Conservation (phyloP, 2,329 filamentous ascomycete genomes). For the Pseudocercospora fijiensis region DNA sequence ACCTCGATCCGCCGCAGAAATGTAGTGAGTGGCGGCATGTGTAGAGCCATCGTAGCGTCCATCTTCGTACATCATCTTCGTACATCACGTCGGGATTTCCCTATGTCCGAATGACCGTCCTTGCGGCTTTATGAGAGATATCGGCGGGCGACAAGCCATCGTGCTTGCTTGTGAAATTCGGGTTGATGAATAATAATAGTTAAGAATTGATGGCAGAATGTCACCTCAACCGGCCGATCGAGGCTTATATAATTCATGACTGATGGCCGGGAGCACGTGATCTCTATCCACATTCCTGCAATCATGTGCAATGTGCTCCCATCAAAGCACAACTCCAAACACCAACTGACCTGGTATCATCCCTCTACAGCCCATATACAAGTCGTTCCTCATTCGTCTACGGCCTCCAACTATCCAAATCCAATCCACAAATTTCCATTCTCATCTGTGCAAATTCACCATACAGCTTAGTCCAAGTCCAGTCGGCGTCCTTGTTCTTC, state of each 20-base stretch:
- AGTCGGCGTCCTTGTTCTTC: slow-evolving; percentile 47
- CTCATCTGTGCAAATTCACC: slow-evolving; percentile 50
- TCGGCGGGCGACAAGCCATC: background rate
- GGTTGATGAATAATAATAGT: background rate
- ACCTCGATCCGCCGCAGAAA: background rate
- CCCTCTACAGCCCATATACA: background rate
- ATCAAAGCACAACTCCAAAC: background rate
- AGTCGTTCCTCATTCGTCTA: background rate
- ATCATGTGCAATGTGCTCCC: background rate
- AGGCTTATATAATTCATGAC: background rate
- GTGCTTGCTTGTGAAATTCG: background rate
- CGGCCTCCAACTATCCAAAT: slow-evolving; percentile 47
- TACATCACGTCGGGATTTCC: background rate
- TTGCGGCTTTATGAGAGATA: background rate
- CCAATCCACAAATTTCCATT: slow-evolving; percentile 55
- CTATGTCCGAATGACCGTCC: background rate
- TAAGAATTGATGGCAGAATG: background rate
- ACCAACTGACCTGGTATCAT: background rate
- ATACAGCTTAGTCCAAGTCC: slow-evolving; percentile 52
- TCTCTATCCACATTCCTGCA: background rate
- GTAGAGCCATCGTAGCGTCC: slow-evolving; percentile 6
- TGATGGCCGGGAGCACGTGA: background rate
- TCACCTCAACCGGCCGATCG: background rate
- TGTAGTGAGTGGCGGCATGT: slow-evolving; percentile 19
- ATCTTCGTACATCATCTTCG: background rate